Percentiles rank a stretch among this genome's conserved stretches.
phyloP scores from a whole-genome alignment of 768 basidiomycete species.

The Amanita thiersii region DNA sequence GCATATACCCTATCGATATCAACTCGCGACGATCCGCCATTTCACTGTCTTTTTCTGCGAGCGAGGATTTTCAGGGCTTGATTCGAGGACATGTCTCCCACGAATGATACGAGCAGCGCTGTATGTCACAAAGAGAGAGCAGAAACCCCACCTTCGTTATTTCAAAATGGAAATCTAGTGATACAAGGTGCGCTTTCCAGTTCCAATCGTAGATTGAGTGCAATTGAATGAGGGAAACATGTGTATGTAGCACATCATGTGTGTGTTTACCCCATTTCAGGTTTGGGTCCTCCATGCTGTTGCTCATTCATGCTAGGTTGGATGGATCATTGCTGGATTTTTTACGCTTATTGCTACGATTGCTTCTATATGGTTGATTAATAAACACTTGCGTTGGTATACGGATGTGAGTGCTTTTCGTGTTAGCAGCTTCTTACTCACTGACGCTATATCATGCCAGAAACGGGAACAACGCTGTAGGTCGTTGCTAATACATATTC shows the following conservation, averaged over 20 bases:
- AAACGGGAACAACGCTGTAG: constrained; percentile 64
- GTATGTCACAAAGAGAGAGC: constrained; percentile 34
- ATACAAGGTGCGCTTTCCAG: constrained; percentile 44
- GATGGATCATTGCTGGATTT: constrained; percentile 59
- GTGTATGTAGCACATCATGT: constrained; percentile 48
- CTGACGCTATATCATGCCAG: constrained; percentile 22
- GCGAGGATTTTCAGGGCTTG: no score
- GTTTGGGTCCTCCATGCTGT: neutral
- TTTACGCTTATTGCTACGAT: constrained; percentile 49
- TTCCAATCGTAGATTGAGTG: neutral
- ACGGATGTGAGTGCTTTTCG: constrained; percentile 41
- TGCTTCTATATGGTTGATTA: constrained; percentile 67
- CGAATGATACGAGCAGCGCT: constrained; percentile 6
- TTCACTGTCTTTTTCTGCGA: no score
- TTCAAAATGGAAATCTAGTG: constrained; percentile 52
- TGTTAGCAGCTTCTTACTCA: no score
- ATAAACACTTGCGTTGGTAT: constrained; percentile 66
- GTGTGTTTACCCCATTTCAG: constrained; percentile 10
- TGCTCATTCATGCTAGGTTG: constrained; percentile 34
- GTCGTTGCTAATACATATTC: constrained; percentile 11
- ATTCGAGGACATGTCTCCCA: neutral
- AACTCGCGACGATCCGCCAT: no score
- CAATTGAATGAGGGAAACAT: neutral
- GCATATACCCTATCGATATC: no score
- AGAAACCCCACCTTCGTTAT: constrained; percentile 42